Base-by-base conservation (phyloP, 1,139 yeast species). In the Scheffersomyces quercinus region DNA sequence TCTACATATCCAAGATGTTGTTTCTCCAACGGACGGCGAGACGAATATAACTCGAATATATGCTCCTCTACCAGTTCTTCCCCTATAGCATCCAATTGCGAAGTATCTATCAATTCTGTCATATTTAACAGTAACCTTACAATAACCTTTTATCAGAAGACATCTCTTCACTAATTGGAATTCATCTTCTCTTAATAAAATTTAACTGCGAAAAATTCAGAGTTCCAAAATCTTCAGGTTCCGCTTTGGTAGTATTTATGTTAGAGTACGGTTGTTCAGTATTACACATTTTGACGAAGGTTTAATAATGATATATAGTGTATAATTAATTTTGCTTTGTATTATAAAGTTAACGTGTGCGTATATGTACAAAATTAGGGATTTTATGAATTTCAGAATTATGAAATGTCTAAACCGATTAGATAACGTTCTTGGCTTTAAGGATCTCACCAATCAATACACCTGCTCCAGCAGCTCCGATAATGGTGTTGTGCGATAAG, bases 381-480 rank as follows among this genome's bases (percentile, higher is more conserved):
- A 20, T 20, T 20, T 20, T 20, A 20, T 6, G 20, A 16, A 16
- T 16, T 5, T 16, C 52, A 16, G 14, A 3, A 13, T 2, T 13
- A 2, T 13, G 48, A 46, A 28, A 20, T 13, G 40, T 20, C 26
- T 20, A 20, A 20, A 20, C 26, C 7, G 26, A 20, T 20, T 77
- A 90, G 54, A 91, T 79, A 58, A 89, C 71, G 46, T 81, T 77
- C 73, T 86, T 89, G 44, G 93, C 93, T 50, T 79, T 70, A 58
- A 93, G 78, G 48, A 89, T 77, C 71, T 93, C 99, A 40, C 96
- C 99, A 67, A 95, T 93, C 66, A 93, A 82, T 49, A 93, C 78
- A 66, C 99, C 99, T n/a, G 98, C 88, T 61, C 99, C 99, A 28
- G 99, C 99, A 58, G 99, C 99, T 60, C 99, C 99, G 55, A 93